Conservation (phyloP, 495 filamentous ascomycete genomes). For the Acidomyces sp. region DNA sequence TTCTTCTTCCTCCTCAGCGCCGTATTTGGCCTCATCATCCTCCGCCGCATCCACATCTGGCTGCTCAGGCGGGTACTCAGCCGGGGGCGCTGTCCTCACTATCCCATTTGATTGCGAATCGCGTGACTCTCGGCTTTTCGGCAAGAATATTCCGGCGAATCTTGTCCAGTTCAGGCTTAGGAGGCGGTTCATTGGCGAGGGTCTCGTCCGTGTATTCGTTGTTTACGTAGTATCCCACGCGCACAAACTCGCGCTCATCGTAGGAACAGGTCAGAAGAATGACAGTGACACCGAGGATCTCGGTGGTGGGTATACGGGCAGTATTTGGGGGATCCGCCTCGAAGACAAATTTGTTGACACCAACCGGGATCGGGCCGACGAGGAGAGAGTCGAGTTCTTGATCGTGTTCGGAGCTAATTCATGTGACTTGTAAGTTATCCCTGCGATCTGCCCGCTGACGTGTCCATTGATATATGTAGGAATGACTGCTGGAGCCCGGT, state of each 20-base stretch:
- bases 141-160: conserved; percentile 84
- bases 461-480: background rate
- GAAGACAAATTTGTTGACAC: conserved; percentile 97
- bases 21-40: conserved; percentile 76
- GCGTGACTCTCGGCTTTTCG: conserved; percentile 91
- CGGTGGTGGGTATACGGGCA: conserved; percentile 75
- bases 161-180: conserved; percentile 82
- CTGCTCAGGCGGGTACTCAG: conserved; percentile 94
- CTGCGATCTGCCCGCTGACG: background rate
- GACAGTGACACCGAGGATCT: conserved; percentile 93
- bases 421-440: conserved; percentile 15
- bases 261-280: conserved; percentile 95
- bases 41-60: conserved; percentile 79
- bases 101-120: conserved; percentile 99
- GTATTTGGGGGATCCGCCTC: conserved; percentile 87
- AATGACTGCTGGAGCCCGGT: conserved; percentile 12
- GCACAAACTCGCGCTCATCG: conserved; percentile 90
- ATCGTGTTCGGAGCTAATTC: conserved; percentile 73
- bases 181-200: conserved; percentile 71
- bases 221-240: conserved; percentile 97
- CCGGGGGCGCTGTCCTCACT: conserved; percentile 86
- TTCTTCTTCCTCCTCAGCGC: conserved; percentile 67
- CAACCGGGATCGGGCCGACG: conserved; percentile 89
- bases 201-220: conserved; percentile 95
- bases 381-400: conserved; percentile 95